Evolutionary conservation across 2,329 filamentous ascomycete species (phyloP).

Genomic region (Fusarium verrucosum): DNA sequence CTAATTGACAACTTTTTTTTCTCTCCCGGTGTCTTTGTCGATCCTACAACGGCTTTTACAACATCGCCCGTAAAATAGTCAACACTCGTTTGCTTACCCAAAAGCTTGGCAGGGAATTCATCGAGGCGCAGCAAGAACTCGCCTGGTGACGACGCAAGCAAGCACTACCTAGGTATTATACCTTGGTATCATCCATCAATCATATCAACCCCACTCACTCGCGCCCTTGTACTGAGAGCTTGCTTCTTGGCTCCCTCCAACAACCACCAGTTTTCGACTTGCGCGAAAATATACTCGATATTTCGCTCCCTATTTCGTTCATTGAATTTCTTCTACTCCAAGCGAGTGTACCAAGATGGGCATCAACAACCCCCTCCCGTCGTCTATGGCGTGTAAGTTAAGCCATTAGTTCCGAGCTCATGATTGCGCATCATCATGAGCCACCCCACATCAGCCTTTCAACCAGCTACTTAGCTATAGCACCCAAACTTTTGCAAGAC

Average conservation of each 20-base stretch:
- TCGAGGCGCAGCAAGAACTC: constrained; percentile 34
- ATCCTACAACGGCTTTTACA: constrained; percentile 6
- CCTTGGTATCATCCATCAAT: no score
- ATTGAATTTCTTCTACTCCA: background rate
- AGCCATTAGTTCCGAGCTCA: constrained; percentile 9
- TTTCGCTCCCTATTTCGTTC: background rate
- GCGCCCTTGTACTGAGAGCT: constrained; percentile 25
- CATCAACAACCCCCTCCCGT: constrained; percentile 72
- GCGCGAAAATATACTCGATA: background rate
- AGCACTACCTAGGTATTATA: constrained; percentile 15
- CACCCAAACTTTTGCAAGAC: background rate
- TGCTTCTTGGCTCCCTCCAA: constrained; percentile 31
- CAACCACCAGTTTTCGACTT: constrained; percentile 16
- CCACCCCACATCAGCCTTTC: constrained; percentile 31
- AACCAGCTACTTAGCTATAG: constrained; percentile 9
- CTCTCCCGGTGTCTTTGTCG: constrained; percentile 4
- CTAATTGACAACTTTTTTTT: background rate
- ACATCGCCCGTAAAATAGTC: constrained; percentile 2
- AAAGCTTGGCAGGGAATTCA: constrained; percentile 17
- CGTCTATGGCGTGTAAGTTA: constrained; percentile 73
- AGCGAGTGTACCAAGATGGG: constrained; percentile 58
- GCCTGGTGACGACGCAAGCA: constrained; percentile 35
- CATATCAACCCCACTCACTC: constrained; percentile 33
- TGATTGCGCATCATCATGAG: constrained; percentile 36
- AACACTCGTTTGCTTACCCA: constrained; percentile 7